Evolutionary conservation across 108 stramenopile species (phyloP), one percentile per base, ranked within the genome.

Genomic region (Bacterosira constricta): DNA sequence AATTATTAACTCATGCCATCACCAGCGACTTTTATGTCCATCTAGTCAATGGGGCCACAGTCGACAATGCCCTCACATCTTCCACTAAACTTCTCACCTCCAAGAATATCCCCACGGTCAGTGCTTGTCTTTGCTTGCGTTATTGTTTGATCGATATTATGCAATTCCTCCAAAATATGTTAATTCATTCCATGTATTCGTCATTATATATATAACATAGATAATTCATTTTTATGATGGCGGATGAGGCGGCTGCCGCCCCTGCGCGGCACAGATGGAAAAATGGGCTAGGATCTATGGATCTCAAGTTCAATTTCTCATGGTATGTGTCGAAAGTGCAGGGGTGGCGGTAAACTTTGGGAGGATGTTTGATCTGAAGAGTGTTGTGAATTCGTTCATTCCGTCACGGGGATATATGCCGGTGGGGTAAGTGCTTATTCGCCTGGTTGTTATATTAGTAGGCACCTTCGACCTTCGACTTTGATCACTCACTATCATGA

Each of bases 211-310:
- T 42, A 13, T 42, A 42, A 12, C n/a, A n/a, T n/a, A n/a, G n/a
- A n/a, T n/a, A n/a, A 57, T 59, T 1, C 67, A 68, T n/a, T 68
- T 59, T 39, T 58, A 68, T n/a, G 56, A 71, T 21, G 70, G 69
- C 10, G 84, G 84, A 20, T 85, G 84, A 85, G 84, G 84, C 36
- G 84, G 84, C 51, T 85, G 84, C 81, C 84, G 84, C 69, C 84
- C 84, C 53, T 85, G 84, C 55, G 80, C 84, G 56, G 73, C 72
- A 67, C 77, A 79, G 53, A 85, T 85, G 84, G 77, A 70, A 51
- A 10, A n/a, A 17, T 85, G 84, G 84, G 77, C 84, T 4, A 30
- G 17, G 51, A 72, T 30, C 32, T 59, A 47, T 23, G 68, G 65
- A 20, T 32, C 66, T 12, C 59, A 61, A 20, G 75, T 62, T 57